Base-by-base conservation (phyloP, 495 filamentous ascomycete genomes). In the Lentithecium fluviatile region DNA sequence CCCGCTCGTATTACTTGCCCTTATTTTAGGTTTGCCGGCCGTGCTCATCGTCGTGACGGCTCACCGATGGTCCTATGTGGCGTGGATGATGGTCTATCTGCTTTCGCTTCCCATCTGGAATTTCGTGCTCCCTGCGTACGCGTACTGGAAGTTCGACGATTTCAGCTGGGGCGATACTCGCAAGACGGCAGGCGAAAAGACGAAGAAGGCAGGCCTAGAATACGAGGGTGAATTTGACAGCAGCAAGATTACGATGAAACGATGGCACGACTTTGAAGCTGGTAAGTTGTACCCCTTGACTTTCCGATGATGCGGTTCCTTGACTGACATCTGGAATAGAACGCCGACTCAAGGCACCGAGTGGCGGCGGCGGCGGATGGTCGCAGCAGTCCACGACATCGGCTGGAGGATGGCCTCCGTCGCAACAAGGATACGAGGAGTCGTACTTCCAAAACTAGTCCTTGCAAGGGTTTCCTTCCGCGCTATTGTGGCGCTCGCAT, bases 121-220 rank as follows among this genome's bases (percentile, higher is more conserved):
- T 74, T 95, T 97, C 64, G 80, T 99, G 15, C 86, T 99, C 2
- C 95, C 95, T 0, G 82, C 82, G 15, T 99, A 99, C 69, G 89
- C 95, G 6, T 99, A 90, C 78, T 99, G 95, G 95, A 97, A 99
- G 73, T 99, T 99, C 72, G 95, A 99, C 69, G 95, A 99, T 75
- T 99, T 99, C 79, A 94, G 89, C 69, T 99, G 95, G 94, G 95
- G 95, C 62, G 95, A 99, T 66, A 99, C 95, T 25, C 84, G 95
- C 25, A 95, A 97, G 83, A 96, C 93, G 12, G 91, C 86, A 1
- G 92, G 91, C 2, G 95, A 95, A 69, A 90, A 90, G 78, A 84
- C 81, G 10, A 89, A 90, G 77, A 86, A 87, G 75, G 83, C 83
- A 1, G 89, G 89, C 43, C 87, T 88, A 26, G 90, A 90, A 63